phyloP scores from a whole-genome alignment of 2,329 filamentous ascomycete species.

The Ascosphaera apis region DNA sequence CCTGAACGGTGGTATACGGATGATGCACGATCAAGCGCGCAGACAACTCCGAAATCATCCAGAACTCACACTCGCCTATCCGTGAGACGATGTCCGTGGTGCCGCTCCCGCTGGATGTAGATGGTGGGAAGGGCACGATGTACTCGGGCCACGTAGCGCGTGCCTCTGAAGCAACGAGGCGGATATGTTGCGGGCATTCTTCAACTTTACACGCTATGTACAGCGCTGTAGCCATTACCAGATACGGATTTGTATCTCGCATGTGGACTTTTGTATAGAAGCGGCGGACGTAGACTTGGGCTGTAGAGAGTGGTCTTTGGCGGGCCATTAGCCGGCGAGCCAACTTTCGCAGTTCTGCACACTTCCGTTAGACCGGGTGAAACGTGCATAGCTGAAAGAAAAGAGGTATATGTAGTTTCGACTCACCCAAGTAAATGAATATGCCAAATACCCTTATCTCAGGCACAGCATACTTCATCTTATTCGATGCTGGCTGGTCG shows the following conservation, averaged over 20 bases:
- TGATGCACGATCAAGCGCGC: constrained; percentile 79
- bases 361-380: too few species aligned
- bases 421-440: constrained; percentile 71
- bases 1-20: constrained; percentile 60
- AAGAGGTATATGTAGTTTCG: constrained; percentile 1
- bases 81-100: constrained; percentile 42
- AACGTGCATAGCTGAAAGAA: not conserved
- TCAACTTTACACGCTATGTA: constrained; percentile 98
- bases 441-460: constrained; percentile 66
- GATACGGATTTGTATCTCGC: constrained; percentile 75
- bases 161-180: constrained; percentile 69
- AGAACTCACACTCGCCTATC: constrained; percentile 85
- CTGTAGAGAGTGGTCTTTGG: constrained; percentile 83
- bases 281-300: constrained; percentile 80
- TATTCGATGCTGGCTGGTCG: constrained; percentile 45
- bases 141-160: constrained; percentile 61
- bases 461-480: constrained; percentile 65
- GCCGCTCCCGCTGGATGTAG: not conserved
- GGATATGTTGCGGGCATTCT: constrained; percentile 88
- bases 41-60: constrained; percentile 71
- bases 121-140: constrained; percentile 5
- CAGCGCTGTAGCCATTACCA: constrained; percentile 76
- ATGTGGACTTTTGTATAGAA: constrained; percentile 87
- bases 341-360: constrained; percentile 52
- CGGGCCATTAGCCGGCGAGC: constrained; percentile 64